Conservation (phyloP, 2,329 filamentous ascomycete species). For the Westerdykella sp. region DNA sequence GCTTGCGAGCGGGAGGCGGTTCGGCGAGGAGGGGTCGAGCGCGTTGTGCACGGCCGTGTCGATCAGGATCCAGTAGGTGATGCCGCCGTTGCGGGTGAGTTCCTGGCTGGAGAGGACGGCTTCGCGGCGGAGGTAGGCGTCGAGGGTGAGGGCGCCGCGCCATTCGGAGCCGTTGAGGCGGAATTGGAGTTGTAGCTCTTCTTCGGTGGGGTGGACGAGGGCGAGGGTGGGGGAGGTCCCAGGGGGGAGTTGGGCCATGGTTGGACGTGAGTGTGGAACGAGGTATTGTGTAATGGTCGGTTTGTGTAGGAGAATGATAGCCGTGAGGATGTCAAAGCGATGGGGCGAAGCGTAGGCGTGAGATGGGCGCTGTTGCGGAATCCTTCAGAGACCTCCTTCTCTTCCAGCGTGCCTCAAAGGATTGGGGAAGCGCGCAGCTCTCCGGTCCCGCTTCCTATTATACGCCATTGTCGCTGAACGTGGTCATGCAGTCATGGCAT, state of each 20-base stretch:
- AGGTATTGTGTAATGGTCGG: not conserved
- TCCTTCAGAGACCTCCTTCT: not conserved
- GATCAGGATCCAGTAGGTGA: constrained; percentile 57
- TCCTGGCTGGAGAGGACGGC: constrained; percentile 46
- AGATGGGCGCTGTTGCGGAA: not conserved
- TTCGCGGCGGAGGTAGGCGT: constrained; percentile 55
- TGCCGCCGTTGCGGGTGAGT: constrained; percentile 49
- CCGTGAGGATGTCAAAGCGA: not conserved
- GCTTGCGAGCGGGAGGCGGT: constrained; percentile 47
- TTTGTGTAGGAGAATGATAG: not conserved
- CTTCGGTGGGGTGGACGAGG: constrained; percentile 50
- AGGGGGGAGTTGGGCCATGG: constrained; percentile 38
- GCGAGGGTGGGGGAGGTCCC: constrained; percentile 47
- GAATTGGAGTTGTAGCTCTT: constrained; percentile 49
- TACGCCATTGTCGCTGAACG: not conserved
- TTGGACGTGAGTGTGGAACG: constrained; percentile 1
- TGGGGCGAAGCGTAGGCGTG: not conserved
- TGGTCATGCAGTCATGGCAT: not conserved
- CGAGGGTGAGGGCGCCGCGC: constrained; percentile 50
- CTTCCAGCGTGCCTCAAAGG: not conserved
- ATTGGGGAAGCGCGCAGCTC: not conserved
- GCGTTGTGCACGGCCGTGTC: constrained; percentile 38
- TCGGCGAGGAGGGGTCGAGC: constrained; percentile 31
- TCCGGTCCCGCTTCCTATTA: not conserved
- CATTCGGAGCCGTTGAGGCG: constrained; percentile 52